Conservation (phyloP, 345 rosid species). For the Eucalyptus sp. region DNA sequence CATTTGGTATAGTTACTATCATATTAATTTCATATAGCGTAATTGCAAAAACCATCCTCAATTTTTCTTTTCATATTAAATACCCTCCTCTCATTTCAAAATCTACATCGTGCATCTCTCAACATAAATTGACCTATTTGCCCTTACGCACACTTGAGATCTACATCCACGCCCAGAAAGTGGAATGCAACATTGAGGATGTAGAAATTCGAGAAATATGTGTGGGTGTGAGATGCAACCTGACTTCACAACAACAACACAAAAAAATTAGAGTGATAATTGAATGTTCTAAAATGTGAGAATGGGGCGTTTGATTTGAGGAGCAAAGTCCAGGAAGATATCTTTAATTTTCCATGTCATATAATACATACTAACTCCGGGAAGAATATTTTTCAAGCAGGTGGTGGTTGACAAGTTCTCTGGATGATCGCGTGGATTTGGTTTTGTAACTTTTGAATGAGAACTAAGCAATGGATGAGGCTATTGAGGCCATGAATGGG, state of each 20-base stretch:
- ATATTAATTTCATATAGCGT: neutral
- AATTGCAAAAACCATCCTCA: neutral
- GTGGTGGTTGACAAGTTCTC: constrained; percentile 71
- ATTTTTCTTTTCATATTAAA: neutral
- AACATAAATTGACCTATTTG: neutral
- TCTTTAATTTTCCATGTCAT: neutral
- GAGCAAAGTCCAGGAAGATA: too few relatives aligned
- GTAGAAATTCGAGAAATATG: neutral
- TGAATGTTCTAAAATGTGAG: too few relatives aligned
- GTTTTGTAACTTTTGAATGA: constrained; percentile 84
- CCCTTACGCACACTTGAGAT: neutral
- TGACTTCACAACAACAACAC: neutral
- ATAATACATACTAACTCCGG: neutral
- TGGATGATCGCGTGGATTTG: constrained; percentile 93
- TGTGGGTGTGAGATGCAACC: neutral
- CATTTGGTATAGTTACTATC: neutral
- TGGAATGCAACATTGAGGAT: neutral
- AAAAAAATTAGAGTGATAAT: too few relatives aligned
- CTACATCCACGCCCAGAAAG: neutral
- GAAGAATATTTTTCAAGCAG: constrained; percentile 10
- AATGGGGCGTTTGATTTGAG: too few relatives aligned
- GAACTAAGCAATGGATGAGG: constrained; percentile 77
- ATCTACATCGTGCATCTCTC: neutral
- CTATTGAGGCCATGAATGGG: constrained; percentile 83
- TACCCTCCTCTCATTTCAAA: neutral